These are phyloP conservation scores for Astraeus odoratus DNA, from an alignment of 768 basidiomycete genomes.

Conservation along the genomic window DNA sequence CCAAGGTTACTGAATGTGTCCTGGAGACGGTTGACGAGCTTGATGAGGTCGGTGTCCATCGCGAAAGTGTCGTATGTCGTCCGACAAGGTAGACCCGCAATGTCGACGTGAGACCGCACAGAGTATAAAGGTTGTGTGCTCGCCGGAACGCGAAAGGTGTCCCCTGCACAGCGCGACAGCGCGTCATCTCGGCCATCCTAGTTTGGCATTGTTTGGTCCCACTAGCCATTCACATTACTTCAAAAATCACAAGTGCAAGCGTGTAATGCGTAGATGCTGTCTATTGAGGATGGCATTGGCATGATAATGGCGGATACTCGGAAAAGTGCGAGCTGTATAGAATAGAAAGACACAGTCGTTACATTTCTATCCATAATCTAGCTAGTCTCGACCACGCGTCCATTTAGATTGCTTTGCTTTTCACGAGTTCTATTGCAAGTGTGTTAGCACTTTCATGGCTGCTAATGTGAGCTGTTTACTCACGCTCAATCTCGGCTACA, in stretches of 20 bases:
- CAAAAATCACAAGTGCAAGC: too few relatives aligned
- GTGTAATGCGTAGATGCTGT: too few relatives aligned
- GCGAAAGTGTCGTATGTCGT: constrained; percentile 3
- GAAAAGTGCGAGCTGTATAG: background rate
- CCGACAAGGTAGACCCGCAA: background rate
- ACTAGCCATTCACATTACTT: constrained; percentile 16
- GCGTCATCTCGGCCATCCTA: constrained; percentile 25
- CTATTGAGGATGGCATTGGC: too few relatives aligned
- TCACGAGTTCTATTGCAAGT: constrained; percentile 67
- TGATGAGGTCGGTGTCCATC: constrained; percentile 95
- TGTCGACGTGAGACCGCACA: constrained; percentile 5
- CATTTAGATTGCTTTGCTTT: constrained; percentile 83
- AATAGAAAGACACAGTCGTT: constrained; percentile 7
- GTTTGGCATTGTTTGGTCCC: constrained; percentile 18
- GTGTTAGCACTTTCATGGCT: background rate
- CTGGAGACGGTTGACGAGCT: constrained; percentile 91
- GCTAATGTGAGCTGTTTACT: too few relatives aligned
- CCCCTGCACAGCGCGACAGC: constrained; percentile 13
- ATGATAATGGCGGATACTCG: too few relatives aligned
- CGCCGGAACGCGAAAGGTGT: constrained; percentile 13
- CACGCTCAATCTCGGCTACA: constrained; percentile 88
- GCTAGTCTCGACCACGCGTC: constrained; percentile 11
- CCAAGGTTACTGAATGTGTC: constrained; percentile 87
- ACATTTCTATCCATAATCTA: constrained; percentile 23
- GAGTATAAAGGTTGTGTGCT: background rate